These are phyloP conservation scores for Nannochloropsis salina DNA, from an alignment of 108 stramenopile species.

Conservation along the genomic window DNA sequence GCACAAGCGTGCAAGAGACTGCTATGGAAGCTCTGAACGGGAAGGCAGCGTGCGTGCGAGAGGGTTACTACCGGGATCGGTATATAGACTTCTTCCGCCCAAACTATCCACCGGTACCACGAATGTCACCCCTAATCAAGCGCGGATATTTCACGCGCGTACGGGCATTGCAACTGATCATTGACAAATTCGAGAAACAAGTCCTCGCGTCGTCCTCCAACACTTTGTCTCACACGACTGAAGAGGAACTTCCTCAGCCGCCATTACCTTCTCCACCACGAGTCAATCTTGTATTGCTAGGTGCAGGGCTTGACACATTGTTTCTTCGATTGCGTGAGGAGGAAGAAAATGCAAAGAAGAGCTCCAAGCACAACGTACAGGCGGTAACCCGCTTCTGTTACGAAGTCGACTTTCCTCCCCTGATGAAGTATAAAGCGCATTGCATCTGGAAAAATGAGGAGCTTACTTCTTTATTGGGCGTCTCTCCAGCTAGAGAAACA, in stretches of 20 bases:
- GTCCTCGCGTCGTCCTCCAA: background rate
- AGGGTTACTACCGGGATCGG: background rate
- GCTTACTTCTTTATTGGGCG: conserved; percentile 11
- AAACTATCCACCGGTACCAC: background rate
- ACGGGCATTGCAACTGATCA: background rate
- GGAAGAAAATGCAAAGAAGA: background rate
- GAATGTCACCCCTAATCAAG: background rate
- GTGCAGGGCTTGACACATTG: conserved; percentile 37
- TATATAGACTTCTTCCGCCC: background rate
- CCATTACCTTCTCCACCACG: background rate
- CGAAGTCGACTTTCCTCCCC: conserved; percentile 33
- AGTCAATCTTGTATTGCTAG: conserved; percentile 33
- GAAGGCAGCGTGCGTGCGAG: background rate
- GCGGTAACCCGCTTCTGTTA: conserved; percentile 23
- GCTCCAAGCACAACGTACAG: background rate
- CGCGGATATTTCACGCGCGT: conserved; percentile 7
- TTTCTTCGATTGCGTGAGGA: conserved; percentile 31
- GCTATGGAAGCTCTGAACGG: background rate
- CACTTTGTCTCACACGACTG: background rate
- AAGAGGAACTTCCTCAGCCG: background rate
- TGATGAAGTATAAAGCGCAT: conserved; percentile 22
- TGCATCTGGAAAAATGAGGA: conserved; percentile 13
- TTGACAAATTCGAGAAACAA: background rate
- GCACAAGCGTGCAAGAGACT: background rate
- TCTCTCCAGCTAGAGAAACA: background rate